Base-by-base conservation (phyloP, 2,329 filamentous ascomycete genomes). In the Cytospora piceae region DNA sequence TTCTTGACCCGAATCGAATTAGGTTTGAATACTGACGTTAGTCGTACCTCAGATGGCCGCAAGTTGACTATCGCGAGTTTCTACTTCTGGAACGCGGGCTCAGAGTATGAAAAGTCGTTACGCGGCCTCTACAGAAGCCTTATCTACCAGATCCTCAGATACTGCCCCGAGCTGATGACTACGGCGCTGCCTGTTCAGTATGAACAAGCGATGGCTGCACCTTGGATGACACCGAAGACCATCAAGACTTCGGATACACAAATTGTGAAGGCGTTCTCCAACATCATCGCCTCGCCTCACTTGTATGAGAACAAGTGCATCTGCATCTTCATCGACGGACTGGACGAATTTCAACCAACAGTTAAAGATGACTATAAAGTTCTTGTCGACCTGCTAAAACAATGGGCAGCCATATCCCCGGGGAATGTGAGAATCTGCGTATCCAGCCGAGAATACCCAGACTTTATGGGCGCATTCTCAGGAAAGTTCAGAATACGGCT, bases 11-110 rank as follows among this genome's bases (percentile, higher is more conserved):
- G n/a, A n/a, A n/a, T n/a, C 17, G 2, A 24, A 15, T 24, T n/a
- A 17, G n/a, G 8, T 1, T 9, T 1, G 15, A n/a, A 5, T 17
- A 22, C 32, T 61, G 17, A 61, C 32, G 12, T 6, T n/a, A 2
- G 2, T n/a, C 8, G 2, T 39, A 6, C 12, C 46, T 3, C 4
- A 61, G 58, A 31, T 29, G 49, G 58, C 58, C 58, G 58, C n/a
- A 54, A 42, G 12, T 54, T 61, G 32, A 61, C 58, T 8, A 54
- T 61, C 31, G 58, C 49, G 22, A 11, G 3, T 17, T 61, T 61
- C 22, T 61, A 54, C 11, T 61, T 61, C 32, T 61, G 58, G 58
- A 61, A 61, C 15, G 42, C 42, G 24, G 58, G 58, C 4, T 61
- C 58, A 5, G 58, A 61, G 14, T 42, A 61, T 15, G 58, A 61